Evolutionary conservation across 2,329 filamentous ascomycete genomes (phyloP), one percentile per base, ranked within the genome.

Genomic region (Diaporthe eres): DNA sequence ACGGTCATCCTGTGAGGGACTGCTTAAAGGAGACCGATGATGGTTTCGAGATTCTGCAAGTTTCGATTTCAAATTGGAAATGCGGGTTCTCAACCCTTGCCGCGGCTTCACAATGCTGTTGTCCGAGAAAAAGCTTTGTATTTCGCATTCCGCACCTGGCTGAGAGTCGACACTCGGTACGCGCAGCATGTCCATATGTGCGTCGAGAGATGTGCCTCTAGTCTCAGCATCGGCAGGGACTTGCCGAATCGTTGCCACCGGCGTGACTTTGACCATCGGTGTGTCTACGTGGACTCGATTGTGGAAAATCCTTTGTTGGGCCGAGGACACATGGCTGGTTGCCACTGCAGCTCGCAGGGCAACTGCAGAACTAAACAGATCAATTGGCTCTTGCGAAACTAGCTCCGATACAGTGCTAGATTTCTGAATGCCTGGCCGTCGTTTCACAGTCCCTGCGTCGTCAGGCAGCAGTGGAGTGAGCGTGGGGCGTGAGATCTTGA

Each of bases 41-140:
- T 70, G 77, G 44, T 77, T 51, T 9, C 79, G 75, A 25, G 78
- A 65, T 17, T 80, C 79, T 17, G 75, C 75, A 17, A 81, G 74
- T 6, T 78, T 78, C 10, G 75, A 74, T 19, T 76, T 78, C 22
- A 82, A 68, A 57, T 81, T 75, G 10, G 81, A 81, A 28, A 82
- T 67, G 1, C 79, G 76, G 31, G 77, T 81, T 51, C 72, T 78
- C 74, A 81, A 71, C n/a, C 79, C 78, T 44, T 76, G 77, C 2
- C 77, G 76, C 4, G 77, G 78, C 51, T 55, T 76, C 15, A 65
- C 75, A 28, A 76, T 51, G 17, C 70, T 76, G 22, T 63, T 75
- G 28, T 78, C 70, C 0, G 79, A 78, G 53, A 81, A 75, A 12
- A 78, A 78, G 42, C 78, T 79, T 12, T 75, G 75, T 39, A 77